phyloP scores from a whole-genome alignment of 257 asterid genomes.

The Nicotiana attenuata region DNA sequence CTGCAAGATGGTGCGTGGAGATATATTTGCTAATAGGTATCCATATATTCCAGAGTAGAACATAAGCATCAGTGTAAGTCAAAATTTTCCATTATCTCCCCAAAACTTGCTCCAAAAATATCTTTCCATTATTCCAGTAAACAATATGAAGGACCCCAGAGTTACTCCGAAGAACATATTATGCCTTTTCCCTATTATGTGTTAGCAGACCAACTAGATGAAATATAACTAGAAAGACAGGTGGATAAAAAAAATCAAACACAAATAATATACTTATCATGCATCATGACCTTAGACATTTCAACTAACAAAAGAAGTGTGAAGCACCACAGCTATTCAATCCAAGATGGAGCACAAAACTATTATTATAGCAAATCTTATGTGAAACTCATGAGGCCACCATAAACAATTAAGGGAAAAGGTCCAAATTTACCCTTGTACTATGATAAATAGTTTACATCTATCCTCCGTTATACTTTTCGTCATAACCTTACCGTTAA shows the following conservation, averaged over 20 bases:
- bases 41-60: too few species aligned
- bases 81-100: too few species aligned
- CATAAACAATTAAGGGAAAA: too few species aligned
- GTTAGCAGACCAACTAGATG: not conserved
- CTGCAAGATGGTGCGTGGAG: not conserved
- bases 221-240: not conserved
- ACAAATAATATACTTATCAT: not conserved
- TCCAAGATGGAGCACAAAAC: not conserved
- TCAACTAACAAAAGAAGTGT: not conserved
- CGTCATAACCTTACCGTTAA: too few species aligned
- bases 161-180: not conserved
- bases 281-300: not conserved
- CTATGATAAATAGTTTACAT: too few species aligned
- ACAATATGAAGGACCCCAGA: not conserved
- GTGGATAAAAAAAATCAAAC: not conserved
- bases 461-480: too few species aligned
- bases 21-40: too few species aligned
- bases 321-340: not conserved
- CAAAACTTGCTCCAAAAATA: too few species aligned
- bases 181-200: too few species aligned
- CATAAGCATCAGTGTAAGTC: too few species aligned
- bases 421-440: too few species aligned
- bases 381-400: not conserved
- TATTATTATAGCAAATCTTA: not conserved
- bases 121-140: not conserved